phyloP scores from a whole-genome alignment of 2,329 filamentous ascomycete species.

The Paraconiothyrium brasiliense region DNA sequence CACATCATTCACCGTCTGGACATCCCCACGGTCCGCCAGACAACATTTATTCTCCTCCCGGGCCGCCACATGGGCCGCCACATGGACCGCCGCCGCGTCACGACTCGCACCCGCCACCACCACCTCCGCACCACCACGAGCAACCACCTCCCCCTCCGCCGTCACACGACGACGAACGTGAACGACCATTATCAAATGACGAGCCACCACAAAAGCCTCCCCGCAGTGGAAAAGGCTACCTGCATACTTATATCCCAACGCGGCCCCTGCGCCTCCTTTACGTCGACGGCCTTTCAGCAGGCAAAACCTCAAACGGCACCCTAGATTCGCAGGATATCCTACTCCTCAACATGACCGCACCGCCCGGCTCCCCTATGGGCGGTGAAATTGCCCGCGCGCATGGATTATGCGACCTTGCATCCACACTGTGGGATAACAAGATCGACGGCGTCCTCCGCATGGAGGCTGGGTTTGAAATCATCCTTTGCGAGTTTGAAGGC shows the following conservation, averaged over 20 bases:
- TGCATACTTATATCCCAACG: constrained; percentile 72
- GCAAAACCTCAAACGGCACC: constrained; percentile 71
- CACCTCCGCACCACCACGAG: background rate
- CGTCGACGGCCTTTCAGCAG: constrained; percentile 75
- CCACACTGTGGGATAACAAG: constrained; percentile 58
- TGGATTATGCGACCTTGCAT: constrained; percentile 65
- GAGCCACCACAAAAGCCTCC: background rate
- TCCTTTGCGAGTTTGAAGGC: constrained; percentile 70
- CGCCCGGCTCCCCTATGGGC: constrained; percentile 39
- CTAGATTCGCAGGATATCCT: constrained; percentile 73
- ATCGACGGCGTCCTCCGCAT: constrained; percentile 73
- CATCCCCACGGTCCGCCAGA: background rate
- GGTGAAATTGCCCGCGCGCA: constrained; percentile 63
- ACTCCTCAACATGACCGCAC: constrained; percentile 56
- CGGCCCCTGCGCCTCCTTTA: constrained; percentile 70
- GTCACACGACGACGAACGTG: background rate
- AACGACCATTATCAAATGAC: background rate
- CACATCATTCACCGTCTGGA: background rate
- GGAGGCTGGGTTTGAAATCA: constrained; percentile 76
- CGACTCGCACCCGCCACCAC: constrained; percentile 6
- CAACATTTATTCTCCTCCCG: background rate
- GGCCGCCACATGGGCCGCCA: background rate
- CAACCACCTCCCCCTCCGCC: background rate
- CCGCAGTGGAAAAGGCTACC: constrained; percentile 58
- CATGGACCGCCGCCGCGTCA: constrained; percentile 3